A percentile compares a stretch with the other conserved stretches of the same genome.
Evolutionary conservation across 805 yeast species (phyloP).

Genomic region (Wickerhamiella galacta): DNA sequence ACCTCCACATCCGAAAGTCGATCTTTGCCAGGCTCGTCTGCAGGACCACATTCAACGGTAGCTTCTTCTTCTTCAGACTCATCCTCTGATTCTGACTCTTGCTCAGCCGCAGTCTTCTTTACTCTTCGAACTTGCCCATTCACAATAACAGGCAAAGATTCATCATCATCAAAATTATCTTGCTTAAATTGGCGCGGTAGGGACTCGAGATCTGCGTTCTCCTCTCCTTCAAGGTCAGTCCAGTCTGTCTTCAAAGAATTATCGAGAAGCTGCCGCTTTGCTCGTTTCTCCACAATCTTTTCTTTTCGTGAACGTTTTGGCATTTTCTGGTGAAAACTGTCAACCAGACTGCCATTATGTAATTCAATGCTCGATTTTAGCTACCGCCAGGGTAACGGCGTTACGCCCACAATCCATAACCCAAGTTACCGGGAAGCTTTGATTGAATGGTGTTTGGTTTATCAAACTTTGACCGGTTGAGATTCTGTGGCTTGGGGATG

Average conservation of each 20-base stretch:
- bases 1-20: constrained; percentile 33
- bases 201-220: constrained; percentile 65
- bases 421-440: no score
- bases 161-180: constrained; percentile 28
- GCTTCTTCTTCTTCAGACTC: constrained; percentile 18
- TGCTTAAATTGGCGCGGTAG: constrained; percentile 40
- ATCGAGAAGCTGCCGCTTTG: constrained; percentile 8
- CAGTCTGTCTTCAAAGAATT: constrained; percentile 6
- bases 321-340: constrained; percentile 5
- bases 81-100: constrained; percentile 15
- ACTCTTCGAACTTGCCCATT: constrained; percentile 46
- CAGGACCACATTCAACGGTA: constrained; percentile 10
- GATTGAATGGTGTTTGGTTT: no score
- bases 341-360: no score
- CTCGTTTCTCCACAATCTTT: constrained; percentile 3
- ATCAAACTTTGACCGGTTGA: no score
- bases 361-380: no score
- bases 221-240: constrained; percentile 26
- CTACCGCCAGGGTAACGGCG: no score
- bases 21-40: constrained; percentile 31
- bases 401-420: no score
- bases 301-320: constrained; percentile 8
- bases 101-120: constrained; percentile 18
- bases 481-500: no score
- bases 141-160: constrained; percentile 59